Base-by-base conservation (phyloP, 2,329 filamentous ascomycete species). In the Colletotrichum truncatum region DNA sequence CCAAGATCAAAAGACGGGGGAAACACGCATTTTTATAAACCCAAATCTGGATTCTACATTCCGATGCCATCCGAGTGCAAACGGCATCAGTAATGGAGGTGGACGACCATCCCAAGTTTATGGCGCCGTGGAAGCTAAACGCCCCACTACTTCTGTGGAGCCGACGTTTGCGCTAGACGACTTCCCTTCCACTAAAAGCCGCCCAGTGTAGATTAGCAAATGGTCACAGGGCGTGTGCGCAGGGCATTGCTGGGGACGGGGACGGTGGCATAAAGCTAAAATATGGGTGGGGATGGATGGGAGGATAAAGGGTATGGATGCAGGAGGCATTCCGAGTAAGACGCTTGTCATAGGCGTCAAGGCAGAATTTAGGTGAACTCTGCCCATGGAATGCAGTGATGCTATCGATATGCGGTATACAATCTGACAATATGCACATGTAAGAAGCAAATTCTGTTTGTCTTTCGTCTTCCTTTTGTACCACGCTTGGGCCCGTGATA, bases 211-310 rank as follows among this genome's bases (percentile, higher is more conserved):
- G 41, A 57, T 32, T 51, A 52, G 39, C 41, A 26, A 57, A 25
- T 41, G 41, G 52, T 58, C 59, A 63, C 59, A 58, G 53, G 53
- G 53, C 59, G 41, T 39, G 21, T 26, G 25, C 57, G 52, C 59
- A 62, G 43, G 57, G 49, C 39, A n/a, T n/a, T n/a, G n/a, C n/a
- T n/a, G 38, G 28, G 39, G 12, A 45, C 34, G 21, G 43, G 34
- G 36, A 49, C 59, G 14, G 53, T 49, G 26, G 26, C 34, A 58
- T 43, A 43, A 16, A 16, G n/a, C 43, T 23, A 39, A 26, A 30
- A 43, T 34, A 34, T 30, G n/a, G 57, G 43, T 43, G 41, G 32
- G 26, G 30, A n/a, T n/a, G 30, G 25, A 21, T 28, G 43, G 21
- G 23, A 46, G n/a, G n/a, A n/a, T n/a, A n/a, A 61, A 14, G 34